Evolutionary conservation across 164 flowering plant genomes (phyloP), one percentile per base, ranked within the genome.

Genomic region (Chloranthus sessilifolius): DNA sequence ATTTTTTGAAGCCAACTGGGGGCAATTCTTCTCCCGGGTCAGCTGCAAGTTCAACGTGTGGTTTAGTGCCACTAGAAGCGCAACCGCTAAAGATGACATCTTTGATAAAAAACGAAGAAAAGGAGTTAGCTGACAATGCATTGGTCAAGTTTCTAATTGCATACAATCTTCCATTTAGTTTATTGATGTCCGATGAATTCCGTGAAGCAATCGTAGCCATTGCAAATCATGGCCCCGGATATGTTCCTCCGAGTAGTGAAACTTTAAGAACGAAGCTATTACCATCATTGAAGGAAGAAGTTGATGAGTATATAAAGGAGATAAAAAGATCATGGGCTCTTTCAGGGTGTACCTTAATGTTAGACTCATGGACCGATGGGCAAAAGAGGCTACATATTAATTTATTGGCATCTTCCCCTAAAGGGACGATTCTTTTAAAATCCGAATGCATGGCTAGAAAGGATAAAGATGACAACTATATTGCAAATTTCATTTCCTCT

Each of bases 321-420:
- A 7, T 46, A n/a, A 24, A 25, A 11, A 14, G 21, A 27, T 3
- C 16, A 20, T 46, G 50, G 50, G 7, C 15, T 7, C 1, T 16
- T 27, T 24, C 19, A 4, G 50, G 50, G 7, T 46, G 50, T 16
- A 46, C 50, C 10, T 15, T 46, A 30, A 46, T 46, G 50, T 25
- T 17, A 4, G 16, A 27, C 10, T 11, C 31, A 24, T 46, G 50
- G 50, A 46, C 12, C 9, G 50, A 24, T n/a, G 21, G 14, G 16
- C 16, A 25, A 15, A 15, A 7, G 14, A 24, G 33, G 10, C 14
- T 25, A n/a, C 19, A 25, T 15, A 7, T 46, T 9, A 46, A 24
- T 15, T 24, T 46, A 15, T 20, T 46, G 10, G 33, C 11, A 7
- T 25, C 50, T 27, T 43, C 26, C 11, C 47, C 47, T 9, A 43